Percentiles rank a stretch among this genome's conserved stretches.
These are phyloP conservation scores for Neopestalotiopsis rosae DNA, from an alignment of 2,329 filamentous ascomycete species.

Conservation along the genomic window DNA sequence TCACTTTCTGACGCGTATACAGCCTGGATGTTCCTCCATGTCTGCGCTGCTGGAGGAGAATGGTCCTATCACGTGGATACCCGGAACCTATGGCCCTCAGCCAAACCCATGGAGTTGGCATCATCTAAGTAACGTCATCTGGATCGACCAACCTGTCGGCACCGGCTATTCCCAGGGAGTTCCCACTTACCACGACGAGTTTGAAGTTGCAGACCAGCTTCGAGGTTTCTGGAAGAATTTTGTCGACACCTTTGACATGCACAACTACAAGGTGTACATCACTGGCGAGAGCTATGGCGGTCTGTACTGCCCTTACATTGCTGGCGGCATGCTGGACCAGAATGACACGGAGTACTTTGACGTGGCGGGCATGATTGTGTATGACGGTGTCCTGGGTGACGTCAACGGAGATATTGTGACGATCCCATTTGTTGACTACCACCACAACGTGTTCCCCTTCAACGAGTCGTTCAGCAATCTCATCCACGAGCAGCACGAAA, in stretches of 20 bases:
- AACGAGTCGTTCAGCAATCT: conserved; percentile 62
- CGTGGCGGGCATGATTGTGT: conserved; percentile 71
- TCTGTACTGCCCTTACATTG: conserved; percentile 73
- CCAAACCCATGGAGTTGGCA: conserved; percentile 62
- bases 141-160: conserved; percentile 56
- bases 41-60: conserved; percentile 66
- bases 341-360: conserved; percentile 72
- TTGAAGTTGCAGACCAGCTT: conserved; percentile 61
- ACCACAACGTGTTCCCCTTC: conserved; percentile 64
- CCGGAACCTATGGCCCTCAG: conserved; percentile 59
- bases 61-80: conserved; percentile 60
- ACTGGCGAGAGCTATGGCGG: conserved; percentile 77
- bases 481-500: conserved; percentile 56
- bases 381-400: conserved; percentile 70
- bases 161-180: conserved; percentile 28
- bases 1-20: not conserved
- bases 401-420: conserved; percentile 54
- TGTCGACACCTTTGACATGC: conserved; percentile 70
- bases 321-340: conserved; percentile 72
- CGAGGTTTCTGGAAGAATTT: conserved; percentile 72
- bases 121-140: conserved; percentile 65
- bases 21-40: conserved; percentile 48
- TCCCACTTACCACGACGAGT: conserved; percentile 55
- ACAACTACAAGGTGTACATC: conserved; percentile 73
- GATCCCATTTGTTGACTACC: conserved; percentile 65